phyloP scores from a whole-genome alignment of 108 stramenopile genomes.

The Nitzschia sp. region DNA sequence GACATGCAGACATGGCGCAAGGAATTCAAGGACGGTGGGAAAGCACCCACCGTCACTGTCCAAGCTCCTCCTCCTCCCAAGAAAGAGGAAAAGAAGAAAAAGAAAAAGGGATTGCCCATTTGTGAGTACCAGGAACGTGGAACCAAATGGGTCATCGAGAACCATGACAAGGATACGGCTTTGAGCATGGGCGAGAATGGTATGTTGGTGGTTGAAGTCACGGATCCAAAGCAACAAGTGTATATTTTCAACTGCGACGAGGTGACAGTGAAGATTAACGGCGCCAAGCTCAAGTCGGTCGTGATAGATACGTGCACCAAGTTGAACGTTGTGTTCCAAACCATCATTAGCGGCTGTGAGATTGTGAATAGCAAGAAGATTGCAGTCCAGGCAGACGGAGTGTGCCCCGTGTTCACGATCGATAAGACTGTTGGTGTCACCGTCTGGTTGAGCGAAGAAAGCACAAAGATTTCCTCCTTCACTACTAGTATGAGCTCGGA shows the following conservation, averaged over 20 bases:
- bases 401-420: slow-evolving; percentile 91
- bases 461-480: slow-evolving; percentile 67
- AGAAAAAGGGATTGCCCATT: slow-evolving; percentile 77
- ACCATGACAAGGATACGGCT: slow-evolving; percentile 83
- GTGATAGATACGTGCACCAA: slow-evolving; percentile 88
- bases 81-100: slow-evolving; percentile 44
- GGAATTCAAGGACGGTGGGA: slow-evolving; percentile 82
- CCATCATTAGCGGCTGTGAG: slow-evolving; percentile 87
- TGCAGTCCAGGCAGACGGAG: slow-evolving; percentile 79
- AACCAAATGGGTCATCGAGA: slow-evolving; percentile 93
- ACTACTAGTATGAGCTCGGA: slow-evolving; percentile 91
- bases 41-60: slow-evolving; percentile 11
- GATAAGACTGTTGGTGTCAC: slow-evolving; percentile 97
- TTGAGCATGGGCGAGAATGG: slow-evolving; percentile 43
- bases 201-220: slow-evolving; percentile 76
- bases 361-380: slow-evolving; percentile 94
- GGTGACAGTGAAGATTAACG: slow-evolving; percentile 88
- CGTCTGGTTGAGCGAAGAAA: slow-evolving; percentile 84
- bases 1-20: slow-evolving; percentile 96
- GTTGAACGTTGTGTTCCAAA: slow-evolving; percentile 84
- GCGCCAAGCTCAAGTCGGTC: slow-evolving; percentile 91
- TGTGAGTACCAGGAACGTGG: slow-evolving; percentile 88
- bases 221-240: slow-evolving; percentile 91
- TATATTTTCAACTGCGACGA: slow-evolving; percentile 88
- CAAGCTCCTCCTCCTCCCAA: slow-evolving; percentile 19